phyloP scores from a whole-genome alignment of 331 rosid genomes.

The Acacia pycnantha region DNA sequence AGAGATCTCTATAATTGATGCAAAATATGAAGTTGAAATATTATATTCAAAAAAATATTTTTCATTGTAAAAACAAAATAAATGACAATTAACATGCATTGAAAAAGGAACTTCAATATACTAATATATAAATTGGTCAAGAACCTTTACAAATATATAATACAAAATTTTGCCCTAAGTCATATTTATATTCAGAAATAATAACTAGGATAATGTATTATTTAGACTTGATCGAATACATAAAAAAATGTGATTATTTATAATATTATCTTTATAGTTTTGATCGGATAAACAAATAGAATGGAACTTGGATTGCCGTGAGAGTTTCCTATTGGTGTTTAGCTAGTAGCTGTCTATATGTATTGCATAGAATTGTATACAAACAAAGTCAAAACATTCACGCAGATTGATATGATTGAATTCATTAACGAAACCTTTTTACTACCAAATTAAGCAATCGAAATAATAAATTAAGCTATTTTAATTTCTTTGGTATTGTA shows the following conservation, averaged over 20 bases:
- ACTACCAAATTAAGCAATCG: background rate
- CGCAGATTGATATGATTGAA: background rate
- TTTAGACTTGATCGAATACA: background rate
- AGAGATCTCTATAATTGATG: background rate
- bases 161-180: background rate
- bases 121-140: background rate
- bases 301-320: background rate
- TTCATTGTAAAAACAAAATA: background rate
- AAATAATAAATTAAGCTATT: background rate
- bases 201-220: background rate
- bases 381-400: slow-evolving; percentile 1
- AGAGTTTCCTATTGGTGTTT: background rate
- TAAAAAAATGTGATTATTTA: background rate
- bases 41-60: background rate
- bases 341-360: background rate
- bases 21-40: background rate
- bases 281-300: background rate
- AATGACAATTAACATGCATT: background rate
- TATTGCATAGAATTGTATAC: background rate
- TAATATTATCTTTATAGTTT: background rate
- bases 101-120: background rate
- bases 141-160: too few relatives aligned
- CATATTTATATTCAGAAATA: background rate
- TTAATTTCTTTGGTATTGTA: background rate
- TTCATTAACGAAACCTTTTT: background rate